phyloP scores from a whole-genome alignment of 2,329 filamentous ascomycete genomes.

The Aschersonia sp. region DNA sequence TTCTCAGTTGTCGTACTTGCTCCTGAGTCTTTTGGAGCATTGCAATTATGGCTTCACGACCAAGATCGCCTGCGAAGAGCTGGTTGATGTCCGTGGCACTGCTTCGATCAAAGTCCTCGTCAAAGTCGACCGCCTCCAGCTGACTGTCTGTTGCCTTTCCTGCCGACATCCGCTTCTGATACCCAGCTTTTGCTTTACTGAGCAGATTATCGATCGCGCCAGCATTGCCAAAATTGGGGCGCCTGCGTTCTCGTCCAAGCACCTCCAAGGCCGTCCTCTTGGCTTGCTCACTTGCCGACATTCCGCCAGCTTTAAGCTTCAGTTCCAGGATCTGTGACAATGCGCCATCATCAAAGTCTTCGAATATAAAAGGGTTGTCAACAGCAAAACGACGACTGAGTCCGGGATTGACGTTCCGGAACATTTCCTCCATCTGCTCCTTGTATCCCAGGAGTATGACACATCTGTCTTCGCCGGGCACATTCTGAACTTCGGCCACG shows the following conservation, averaged over 20 bases:
- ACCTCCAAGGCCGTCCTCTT: conserved; percentile 41
- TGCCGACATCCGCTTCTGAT: conserved; percentile 14
- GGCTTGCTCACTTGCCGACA: conserved; percentile 34
- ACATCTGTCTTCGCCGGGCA: conserved; percentile 56
- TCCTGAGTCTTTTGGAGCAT: conserved; percentile 40
- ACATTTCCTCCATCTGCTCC: conserved; percentile 56
- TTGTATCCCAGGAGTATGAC: conserved; percentile 59
- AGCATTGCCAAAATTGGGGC: conserved; percentile 60
- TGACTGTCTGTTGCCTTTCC: conserved; percentile 35
- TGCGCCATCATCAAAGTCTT: conserved; percentile 49
- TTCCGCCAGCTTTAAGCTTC: conserved; percentile 44
- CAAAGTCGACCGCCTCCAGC: conserved; percentile 61
- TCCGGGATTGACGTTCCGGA: conserved; percentile 60
- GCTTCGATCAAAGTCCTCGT: conserved; percentile 43
- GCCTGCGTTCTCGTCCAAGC: conserved; percentile 45
- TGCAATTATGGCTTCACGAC: conserved; percentile 37
- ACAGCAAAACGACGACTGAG: conserved; percentile 51
- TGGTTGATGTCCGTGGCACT: conserved; percentile 27
- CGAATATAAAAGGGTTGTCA: conserved; percentile 48
- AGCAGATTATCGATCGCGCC: conserved; percentile 59
- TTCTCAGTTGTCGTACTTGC: conserved; percentile 17
- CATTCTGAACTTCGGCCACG: conserved; percentile 57
- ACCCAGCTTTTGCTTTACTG: conserved; percentile 33
- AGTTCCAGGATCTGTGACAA: conserved; percentile 43
- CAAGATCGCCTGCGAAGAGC: conserved; percentile 45